Evolutionary conservation across 768 basidiomycete species (phyloP).

Genomic region (Boletellus ananas): DNA sequence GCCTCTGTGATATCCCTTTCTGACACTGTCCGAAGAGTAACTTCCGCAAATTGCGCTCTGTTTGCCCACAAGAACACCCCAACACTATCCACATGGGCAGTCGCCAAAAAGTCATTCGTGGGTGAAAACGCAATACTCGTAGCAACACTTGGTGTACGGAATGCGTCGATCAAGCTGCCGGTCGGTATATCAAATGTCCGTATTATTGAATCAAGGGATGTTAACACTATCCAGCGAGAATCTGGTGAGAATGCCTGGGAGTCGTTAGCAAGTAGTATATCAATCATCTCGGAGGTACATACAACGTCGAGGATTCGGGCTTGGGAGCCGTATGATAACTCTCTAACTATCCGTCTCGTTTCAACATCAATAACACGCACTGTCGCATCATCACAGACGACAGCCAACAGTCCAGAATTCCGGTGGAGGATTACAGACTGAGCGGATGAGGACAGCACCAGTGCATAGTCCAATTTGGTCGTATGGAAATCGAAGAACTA

Average conservation of each 20-base stretch:
- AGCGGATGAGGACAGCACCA: conserved; percentile 64
- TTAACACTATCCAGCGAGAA: conserved; percentile 87
- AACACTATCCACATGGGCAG: conserved; percentile 89
- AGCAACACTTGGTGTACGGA: conserved; percentile 82
- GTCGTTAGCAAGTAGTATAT: conserved; percentile 1
- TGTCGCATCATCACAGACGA: conserved; percentile 79
- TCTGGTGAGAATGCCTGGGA: conserved; percentile 88
- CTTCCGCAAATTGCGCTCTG: conserved; percentile 87
- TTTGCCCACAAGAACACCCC: conserved; percentile 99
- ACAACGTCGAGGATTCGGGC: conserved; percentile 89
- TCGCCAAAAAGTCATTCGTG: conserved; percentile 92
- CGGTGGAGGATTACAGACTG: conserved; percentile 74
- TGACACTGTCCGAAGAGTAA: conserved; percentile 73
- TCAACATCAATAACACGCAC: conserved; percentile 91
- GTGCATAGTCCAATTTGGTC: conserved; percentile 62
- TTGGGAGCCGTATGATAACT: conserved; percentile 71
- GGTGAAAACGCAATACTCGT: conserved; percentile 93
- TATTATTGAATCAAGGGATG: conserved; percentile 87
- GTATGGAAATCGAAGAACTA: conserved; percentile 98
- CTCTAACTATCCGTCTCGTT: conserved; percentile 82
- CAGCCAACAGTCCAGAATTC: conserved; percentile 80
- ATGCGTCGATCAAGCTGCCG: conserved; percentile 87
- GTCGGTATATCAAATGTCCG: conserved; percentile 96
- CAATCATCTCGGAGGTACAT: conserved; percentile 26
- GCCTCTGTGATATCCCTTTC: conserved; percentile 73